phyloP scores from a whole-genome alignment of 495 filamentous ascomycete genomes.

The Penicillium cinerascens region DNA sequence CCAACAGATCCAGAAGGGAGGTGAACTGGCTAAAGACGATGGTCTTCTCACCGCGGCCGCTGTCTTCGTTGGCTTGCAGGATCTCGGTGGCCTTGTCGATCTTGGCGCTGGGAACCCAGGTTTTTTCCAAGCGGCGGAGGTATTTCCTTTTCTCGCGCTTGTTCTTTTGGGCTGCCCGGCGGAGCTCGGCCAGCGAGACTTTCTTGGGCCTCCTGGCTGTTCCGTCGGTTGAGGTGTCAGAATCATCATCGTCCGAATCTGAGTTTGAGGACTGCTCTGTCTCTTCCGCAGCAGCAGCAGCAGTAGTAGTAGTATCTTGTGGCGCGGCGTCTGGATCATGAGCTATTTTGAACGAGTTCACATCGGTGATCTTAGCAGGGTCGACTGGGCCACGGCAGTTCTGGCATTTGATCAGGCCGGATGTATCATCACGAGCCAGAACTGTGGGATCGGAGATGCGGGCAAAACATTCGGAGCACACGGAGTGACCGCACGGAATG shows the following conservation, averaged over 20 bases:
- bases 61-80: constrained; percentile 48
- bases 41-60: constrained; percentile 63
- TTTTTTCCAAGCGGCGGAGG: constrained; percentile 58
- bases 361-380: constrained; percentile 66
- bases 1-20: constrained; percentile 84
- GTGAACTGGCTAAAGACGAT: constrained; percentile 95
- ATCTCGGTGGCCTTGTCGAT: constrained; percentile 72
- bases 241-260: constrained; percentile 40
- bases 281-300: constrained; percentile 36
- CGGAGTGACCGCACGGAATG: constrained; percentile 80
- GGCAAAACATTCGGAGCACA: constrained; percentile 75
- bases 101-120: constrained; percentile 74
- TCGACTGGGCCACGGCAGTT: constrained; percentile 66
- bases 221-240: constrained; percentile 39
- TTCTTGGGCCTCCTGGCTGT: constrained; percentile 41
- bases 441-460: constrained; percentile 61
- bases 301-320: not conserved
- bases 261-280: constrained; percentile 28
- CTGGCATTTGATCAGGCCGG: constrained; percentile 63
- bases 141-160: constrained; percentile 55
- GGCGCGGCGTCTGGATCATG: constrained; percentile 48
- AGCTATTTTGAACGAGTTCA: constrained; percentile 68
- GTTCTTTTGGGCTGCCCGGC: constrained; percentile 41
- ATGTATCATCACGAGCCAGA: constrained; percentile 58
- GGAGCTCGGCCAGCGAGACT: constrained; percentile 42